Percentiles rank a stretch among this genome's conserved stretches.
phyloP scores from a whole-genome alignment of 208 protist species.

The Crithidia bombi region DNA sequence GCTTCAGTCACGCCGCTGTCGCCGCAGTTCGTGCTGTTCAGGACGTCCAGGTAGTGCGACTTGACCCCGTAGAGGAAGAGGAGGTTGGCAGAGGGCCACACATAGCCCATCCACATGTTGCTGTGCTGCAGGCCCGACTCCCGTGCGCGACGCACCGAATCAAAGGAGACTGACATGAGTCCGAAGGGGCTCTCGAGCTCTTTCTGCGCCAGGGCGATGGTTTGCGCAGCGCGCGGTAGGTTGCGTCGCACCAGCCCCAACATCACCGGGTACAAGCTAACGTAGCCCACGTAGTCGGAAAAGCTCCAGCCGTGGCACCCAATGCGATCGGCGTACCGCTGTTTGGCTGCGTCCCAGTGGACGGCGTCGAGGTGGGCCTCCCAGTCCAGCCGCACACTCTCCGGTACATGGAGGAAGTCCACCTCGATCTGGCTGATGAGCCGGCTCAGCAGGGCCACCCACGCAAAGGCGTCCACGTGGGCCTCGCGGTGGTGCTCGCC shows the following conservation, averaged over 20 bases:
- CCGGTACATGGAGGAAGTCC: constrained; percentile 44
- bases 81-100: constrained; percentile 72
- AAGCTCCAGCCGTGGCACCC: constrained; percentile 61
- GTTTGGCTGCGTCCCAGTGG: constrained; percentile 67
- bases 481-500: constrained; percentile 63
- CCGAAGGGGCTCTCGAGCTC: constrained; percentile 66
- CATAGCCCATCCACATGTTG: constrained; percentile 75
- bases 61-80: constrained; percentile 69
- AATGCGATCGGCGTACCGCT: constrained; percentile 72
- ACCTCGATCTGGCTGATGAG: constrained; percentile 68
- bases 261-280: constrained; percentile 76
- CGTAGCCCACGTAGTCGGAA: constrained; percentile 79
- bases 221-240: constrained; percentile 38
- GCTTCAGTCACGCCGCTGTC: constrained; percentile 10
- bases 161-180: constrained; percentile 76
- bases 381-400: constrained; percentile 69
- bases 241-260: constrained; percentile 57
- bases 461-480: constrained; percentile 85
- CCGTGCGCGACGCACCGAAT: constrained; percentile 62
- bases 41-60: constrained; percentile 56
- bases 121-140: constrained; percentile 52
- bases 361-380: constrained; percentile 69
- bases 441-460: constrained; percentile 73
- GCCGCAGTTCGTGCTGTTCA: constrained; percentile 24
- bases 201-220: constrained; percentile 49